Conservation (phyloP, 306 rosid species). For the Acacia melanoxylon region DNA sequence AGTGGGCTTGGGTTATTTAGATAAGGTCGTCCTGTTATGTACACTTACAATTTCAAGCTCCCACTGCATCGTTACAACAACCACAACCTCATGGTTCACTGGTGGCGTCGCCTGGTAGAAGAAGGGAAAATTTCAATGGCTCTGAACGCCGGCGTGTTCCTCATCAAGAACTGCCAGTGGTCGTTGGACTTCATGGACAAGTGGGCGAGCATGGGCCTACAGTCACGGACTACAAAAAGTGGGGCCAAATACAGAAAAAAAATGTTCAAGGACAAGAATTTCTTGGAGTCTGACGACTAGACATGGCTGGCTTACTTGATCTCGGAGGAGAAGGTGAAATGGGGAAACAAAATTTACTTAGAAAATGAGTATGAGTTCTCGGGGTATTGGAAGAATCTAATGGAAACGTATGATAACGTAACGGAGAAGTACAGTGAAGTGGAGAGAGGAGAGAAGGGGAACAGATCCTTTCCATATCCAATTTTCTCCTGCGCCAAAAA, state of each 20-base stretch:
- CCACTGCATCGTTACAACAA: slow-evolving; percentile 61
- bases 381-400: slow-evolving; percentile 77
- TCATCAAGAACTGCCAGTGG: slow-evolving; percentile 88
- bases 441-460: slow-evolving; percentile 36
- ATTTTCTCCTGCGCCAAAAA: too few species aligned
- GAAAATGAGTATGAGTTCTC: slow-evolving; percentile 71
- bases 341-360: slow-evolving; percentile 72
- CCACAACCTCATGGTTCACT: slow-evolving; percentile 70
- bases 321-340: slow-evolving; percentile 49
- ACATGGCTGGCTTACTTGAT: slow-evolving; percentile 83
- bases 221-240: slow-evolving; percentile 52
- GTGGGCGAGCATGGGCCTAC: slow-evolving; percentile 97
- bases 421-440: slow-evolving; percentile 40
- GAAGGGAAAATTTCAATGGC: slow-evolving; percentile 87
- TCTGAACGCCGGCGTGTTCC: slow-evolving; percentile 83
- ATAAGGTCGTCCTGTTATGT: too few species aligned
- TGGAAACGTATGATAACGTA: slow-evolving; percentile 44
- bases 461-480: too few species aligned
- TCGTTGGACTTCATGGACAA: slow-evolving; percentile 70
- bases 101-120: slow-evolving; percentile 63
- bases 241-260: slow-evolving; percentile 61
- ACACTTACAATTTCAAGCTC: too few species aligned
- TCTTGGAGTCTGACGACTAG: slow-evolving; percentile 91
- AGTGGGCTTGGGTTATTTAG: too few species aligned
- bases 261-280: slow-evolving; percentile 71